phyloP scores from a whole-genome alignment of 345 rosid species.

The Ceriops tagal region DNA sequence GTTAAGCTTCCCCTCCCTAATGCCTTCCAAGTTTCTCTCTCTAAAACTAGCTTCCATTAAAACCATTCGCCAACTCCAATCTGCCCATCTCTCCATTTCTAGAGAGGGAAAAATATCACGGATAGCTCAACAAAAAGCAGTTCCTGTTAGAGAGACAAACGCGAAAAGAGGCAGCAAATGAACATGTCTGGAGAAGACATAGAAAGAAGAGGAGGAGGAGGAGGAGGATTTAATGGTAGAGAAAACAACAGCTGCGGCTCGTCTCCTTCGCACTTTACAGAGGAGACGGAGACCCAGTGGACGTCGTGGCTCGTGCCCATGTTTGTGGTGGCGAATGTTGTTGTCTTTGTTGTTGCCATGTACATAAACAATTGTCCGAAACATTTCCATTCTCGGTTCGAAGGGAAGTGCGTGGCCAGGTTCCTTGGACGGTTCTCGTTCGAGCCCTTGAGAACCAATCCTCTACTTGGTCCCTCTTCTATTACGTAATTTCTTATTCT shows the following conservation, averaged over 20 bases:
- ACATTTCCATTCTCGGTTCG: slow-evolving; percentile 19
- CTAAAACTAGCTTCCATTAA: neutral
- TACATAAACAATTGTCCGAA: slow-evolving; percentile 28
- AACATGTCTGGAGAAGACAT: slow-evolving; percentile 32
- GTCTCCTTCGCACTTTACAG: slow-evolving; percentile 35
- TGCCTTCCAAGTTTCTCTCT: neutral
- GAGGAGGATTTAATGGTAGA: slow-evolving; percentile 20
- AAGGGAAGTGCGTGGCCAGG: slow-evolving; percentile 22
- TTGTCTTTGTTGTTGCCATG: slow-evolving; percentile 20
- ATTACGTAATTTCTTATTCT: slow-evolving; percentile 22
- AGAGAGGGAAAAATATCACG: too few relatives aligned
- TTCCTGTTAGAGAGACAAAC: neutral
- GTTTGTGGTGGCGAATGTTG: slow-evolving; percentile 26
- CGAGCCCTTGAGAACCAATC: slow-evolving; percentile 27
- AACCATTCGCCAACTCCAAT: slow-evolving; percentile 16
- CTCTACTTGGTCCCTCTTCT: slow-evolving; percentile 30
- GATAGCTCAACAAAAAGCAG: neutral
- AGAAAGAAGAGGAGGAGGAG: slow-evolving; percentile 24
- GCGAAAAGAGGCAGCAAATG: neutral
- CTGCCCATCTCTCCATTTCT: neutral
- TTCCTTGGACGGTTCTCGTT: slow-evolving; percentile 32
- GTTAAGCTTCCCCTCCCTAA: neutral
- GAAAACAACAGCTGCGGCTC: slow-evolving; percentile 15
- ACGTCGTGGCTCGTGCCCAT: slow-evolving; percentile 32
- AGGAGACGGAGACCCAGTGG: slow-evolving; percentile 36